Percentiles rank a stretch among this genome's conserved stretches.
phyloP scores from a whole-genome alignment of 305 asterid genomes.

The Solanum hybrid region DNA sequence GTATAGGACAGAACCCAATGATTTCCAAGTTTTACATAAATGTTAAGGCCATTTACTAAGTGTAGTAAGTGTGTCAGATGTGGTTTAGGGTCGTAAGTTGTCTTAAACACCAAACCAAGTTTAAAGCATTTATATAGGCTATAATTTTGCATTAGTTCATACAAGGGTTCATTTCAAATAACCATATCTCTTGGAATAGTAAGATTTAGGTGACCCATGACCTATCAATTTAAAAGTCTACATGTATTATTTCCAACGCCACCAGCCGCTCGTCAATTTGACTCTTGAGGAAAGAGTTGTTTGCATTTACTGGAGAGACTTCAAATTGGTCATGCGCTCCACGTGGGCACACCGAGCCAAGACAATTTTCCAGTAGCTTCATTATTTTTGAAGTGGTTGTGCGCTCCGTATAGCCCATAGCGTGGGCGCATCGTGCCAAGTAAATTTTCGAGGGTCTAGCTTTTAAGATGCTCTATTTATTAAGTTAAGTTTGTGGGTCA shows the following conservation, averaged over 20 bases:
- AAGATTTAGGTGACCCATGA: background rate
- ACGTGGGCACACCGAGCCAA: background rate
- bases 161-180: background rate
- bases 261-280: background rate
- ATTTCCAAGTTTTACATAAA: background rate
- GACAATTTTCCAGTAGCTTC: background rate
- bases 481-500: background rate
- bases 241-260: background rate
- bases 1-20: background rate
- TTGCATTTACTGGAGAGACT: background rate
- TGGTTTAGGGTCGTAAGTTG: background rate
- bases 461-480: background rate
- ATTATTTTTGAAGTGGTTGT: background rate
- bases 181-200: background rate
- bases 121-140: background rate
- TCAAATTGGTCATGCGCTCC: background rate
- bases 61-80: background rate
- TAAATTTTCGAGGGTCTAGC: background rate
- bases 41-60: background rate
- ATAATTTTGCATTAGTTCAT: background rate
- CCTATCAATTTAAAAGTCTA: background rate
- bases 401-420: background rate
- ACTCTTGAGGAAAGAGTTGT: background rate
- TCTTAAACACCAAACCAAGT: background rate
- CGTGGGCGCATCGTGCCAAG: background rate